These are phyloP conservation scores for Cystobasidium tubakii DNA, from an alignment of 768 basidiomycete species.

Conservation along the genomic window DNA sequence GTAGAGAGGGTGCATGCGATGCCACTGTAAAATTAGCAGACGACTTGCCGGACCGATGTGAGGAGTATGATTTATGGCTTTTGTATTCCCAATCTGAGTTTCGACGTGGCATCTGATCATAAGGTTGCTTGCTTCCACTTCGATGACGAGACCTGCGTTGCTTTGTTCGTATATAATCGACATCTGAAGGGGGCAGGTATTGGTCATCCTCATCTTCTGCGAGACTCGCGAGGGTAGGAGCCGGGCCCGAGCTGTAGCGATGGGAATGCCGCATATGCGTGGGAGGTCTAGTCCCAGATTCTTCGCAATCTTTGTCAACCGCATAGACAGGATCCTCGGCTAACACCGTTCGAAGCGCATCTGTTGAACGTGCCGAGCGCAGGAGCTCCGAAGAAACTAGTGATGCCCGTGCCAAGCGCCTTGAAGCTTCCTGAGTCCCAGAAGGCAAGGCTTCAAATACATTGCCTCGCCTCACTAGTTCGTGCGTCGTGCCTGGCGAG, in stretches of 20 bases:
- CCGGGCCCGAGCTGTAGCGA: slow-evolving; percentile 28
- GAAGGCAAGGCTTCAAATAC: neutral
- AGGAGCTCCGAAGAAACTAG: slow-evolving; percentile 16
- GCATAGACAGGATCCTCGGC: neutral
- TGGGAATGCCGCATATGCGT: neutral
- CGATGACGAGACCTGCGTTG: neutral
- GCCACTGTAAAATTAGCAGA: slow-evolving; percentile 19
- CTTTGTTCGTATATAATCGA: neutral
- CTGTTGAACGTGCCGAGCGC: slow-evolving; percentile 7
- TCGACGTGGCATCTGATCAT: neutral
- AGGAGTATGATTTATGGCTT: neutral
- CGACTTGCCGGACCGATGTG: neutral
- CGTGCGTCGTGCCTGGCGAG: slow-evolving; percentile 26
- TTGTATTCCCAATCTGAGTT: slow-evolving; percentile 7
- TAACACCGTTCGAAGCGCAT: slow-evolving; percentile 1
- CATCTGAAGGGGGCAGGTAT: neutral
- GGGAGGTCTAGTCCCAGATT: neutral
- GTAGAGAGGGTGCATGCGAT: slow-evolving; percentile 16
- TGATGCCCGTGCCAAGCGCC: slow-evolving; percentile 20
- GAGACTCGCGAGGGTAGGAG: slow-evolving; percentile 29
- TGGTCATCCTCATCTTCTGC: slow-evolving; percentile 19
- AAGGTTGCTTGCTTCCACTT: neutral
- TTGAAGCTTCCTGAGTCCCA: neutral
- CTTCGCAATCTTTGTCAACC: neutral
- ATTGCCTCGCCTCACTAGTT: slow-evolving; percentile 9